Base-by-base conservation (phyloP, 2,329 filamentous ascomycete genomes). In the Scortechinia acanthostroma region DNA sequence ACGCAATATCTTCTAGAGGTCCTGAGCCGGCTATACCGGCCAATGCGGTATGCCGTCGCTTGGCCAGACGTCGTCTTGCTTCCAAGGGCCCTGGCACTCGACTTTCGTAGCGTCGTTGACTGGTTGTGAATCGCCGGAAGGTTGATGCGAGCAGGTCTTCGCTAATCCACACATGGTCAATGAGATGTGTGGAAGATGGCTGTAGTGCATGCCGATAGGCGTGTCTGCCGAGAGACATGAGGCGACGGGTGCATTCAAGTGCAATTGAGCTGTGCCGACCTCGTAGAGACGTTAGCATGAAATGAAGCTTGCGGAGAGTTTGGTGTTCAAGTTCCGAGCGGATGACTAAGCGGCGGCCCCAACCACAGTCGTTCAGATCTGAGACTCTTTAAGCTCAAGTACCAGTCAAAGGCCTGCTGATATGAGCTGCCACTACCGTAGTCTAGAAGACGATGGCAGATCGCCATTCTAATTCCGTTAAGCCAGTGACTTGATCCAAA, bases 81-180 rank as follows among this genome's bases (percentile, higher is more conserved):
- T 83, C 79, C 62, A 83, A 63, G 54, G 79, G 79, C 2, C 79
- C 79, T 10, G 79, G 79, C 2, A 80, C 73, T 50, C 70, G 69
- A 64, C 77, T 80, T 51, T 74, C 77, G 70, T 77, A 65, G 50
- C 77, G 71, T 54, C 68, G 66, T 48, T 70, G 66, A 33, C 60
- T 56, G 50, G 62, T 65, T 47, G 61, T 60, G 48, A 65, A 68
- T 40, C 65, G 70, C 45, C 66, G 62, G 59, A 77, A 79, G 20
- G 51, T 48, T 14, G 60, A 56, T 3, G 63, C 53, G 15, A 71
- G 59, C 19, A 68, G 50, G 42, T 67, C 65, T 45, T 71, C 68
- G 49, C 65, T 65, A 45, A 71, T 63, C 68, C 68, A 72, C 17
- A 69, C 52, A 49, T 65, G 54, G 35, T 68, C 62, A 23, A 53